These are phyloP conservation scores for Dovyalis caffra DNA, from an alignment of 345 rosid species.

Conservation along the genomic window DNA sequence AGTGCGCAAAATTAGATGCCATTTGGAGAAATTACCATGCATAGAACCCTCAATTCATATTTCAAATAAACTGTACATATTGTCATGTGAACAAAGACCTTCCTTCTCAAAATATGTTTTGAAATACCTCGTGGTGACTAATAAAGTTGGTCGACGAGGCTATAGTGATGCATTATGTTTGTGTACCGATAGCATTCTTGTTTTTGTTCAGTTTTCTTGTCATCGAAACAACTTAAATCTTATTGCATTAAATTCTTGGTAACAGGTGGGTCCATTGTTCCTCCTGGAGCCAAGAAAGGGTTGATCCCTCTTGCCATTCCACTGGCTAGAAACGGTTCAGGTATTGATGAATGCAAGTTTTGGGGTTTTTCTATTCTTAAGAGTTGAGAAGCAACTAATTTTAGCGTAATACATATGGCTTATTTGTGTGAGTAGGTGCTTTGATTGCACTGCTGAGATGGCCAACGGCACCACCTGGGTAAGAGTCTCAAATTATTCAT, in stretches of 20 bases:
- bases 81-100: background rate
- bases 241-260: background rate
- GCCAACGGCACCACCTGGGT: slow-evolving; percentile 34
- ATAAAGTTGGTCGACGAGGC: background rate
- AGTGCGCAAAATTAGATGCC: background rate
- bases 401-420: slow-evolving; percentile 6
- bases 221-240: background rate
- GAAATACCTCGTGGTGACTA: background rate
- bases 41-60: too few species aligned
- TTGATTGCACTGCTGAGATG: slow-evolving; percentile 29
- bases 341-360: slow-evolving; percentile 2
- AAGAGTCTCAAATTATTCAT: background rate
- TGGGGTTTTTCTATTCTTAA: background rate
- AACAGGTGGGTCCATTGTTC: slow-evolving; percentile 18
- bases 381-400: slow-evolving; percentile 4
- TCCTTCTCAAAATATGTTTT: background rate
- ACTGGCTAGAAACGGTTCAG: slow-evolving; percentile 23
- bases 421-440: slow-evolving; percentile 6
- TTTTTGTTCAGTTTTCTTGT: slow-evolving; percentile 1
- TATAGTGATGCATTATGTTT: background rate
- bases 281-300: slow-evolving; percentile 24
- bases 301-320: slow-evolving; percentile 26
- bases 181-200: background rate
- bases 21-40: background rate
- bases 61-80: background rate